A percentile compares a stretch with the other conserved stretches of the same genome.
These are phyloP conservation scores for Pythium rishiriense DNA, from an alignment of 352 stramenopile genomes.

Conservation along the genomic window DNA sequence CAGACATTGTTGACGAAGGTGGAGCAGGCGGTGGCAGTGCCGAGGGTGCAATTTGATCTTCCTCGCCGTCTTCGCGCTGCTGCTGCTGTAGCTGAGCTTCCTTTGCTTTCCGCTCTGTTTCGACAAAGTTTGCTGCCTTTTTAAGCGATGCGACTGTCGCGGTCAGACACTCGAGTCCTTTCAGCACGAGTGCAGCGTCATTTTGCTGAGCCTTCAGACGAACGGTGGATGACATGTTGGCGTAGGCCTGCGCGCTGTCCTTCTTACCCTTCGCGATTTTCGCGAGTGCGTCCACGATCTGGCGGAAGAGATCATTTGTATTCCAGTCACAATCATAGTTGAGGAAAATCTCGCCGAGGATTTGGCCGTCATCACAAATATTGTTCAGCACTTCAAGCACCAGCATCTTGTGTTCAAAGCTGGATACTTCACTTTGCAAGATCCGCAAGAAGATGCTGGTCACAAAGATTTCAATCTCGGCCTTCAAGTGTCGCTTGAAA, in stretches of 20 bases:
- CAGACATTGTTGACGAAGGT: constrained; percentile 54
- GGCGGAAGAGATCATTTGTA: constrained; percentile 96
- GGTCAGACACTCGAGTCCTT: constrained; percentile 92
- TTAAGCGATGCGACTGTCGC: constrained; percentile 92
- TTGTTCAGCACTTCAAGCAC: constrained; percentile 97
- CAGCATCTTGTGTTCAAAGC: constrained; percentile 97
- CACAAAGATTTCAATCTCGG: constrained; percentile 99
- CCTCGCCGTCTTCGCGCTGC: constrained; percentile 45
- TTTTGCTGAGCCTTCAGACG: constrained; percentile 72
- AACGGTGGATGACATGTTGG: constrained; percentile 59
- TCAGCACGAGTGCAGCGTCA: constrained; percentile 72
- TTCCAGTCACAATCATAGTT: constrained; percentile 99
- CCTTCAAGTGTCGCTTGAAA: constrained; percentile 95
- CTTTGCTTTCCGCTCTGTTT: constrained; percentile 52
- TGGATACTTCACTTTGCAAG: constrained; percentile 96
- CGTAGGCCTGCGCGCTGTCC: constrained; percentile 51
- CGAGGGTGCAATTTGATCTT: constrained; percentile 28
- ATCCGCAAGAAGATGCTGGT: constrained; percentile 98
- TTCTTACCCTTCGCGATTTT: constrained; percentile 93
- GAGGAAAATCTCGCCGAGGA: constrained; percentile 98
- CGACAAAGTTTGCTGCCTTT: constrained; percentile 84
- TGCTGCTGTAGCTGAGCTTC: constrained; percentile 28
- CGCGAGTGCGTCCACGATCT: constrained; percentile 96
- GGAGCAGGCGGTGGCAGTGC: constrained; percentile 22
- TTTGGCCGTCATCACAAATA: constrained; percentile 93